A percentile compares a stretch with the other conserved stretches of the same genome.
These are phyloP conservation scores for Citeromyces nyonsensis DNA, from an alignment of 805 yeast species.

Conservation along the genomic window DNA sequence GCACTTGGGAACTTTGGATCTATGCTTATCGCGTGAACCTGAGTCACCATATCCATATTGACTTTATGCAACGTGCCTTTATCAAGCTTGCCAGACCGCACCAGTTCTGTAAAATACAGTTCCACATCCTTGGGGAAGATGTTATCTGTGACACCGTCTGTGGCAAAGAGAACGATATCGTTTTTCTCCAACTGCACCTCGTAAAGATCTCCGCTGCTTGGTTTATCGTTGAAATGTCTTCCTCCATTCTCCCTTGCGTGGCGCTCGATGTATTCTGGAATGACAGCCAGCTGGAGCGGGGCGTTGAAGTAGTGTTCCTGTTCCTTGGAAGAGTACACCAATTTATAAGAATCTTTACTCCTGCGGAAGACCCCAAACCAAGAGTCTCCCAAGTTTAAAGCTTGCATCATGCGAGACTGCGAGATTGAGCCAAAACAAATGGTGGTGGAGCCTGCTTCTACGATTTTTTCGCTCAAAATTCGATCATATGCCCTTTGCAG, in stretches of 20 bases:
- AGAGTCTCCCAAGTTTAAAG: slow-evolving; percentile 86
- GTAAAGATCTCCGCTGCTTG: slow-evolving; percentile 53
- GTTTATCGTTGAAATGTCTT: slow-evolving; percentile 56
- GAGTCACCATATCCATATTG: slow-evolving; percentile 40
- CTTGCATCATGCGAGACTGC: slow-evolving; percentile 31
- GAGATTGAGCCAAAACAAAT: slow-evolving; percentile 70
- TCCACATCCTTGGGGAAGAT: slow-evolving; percentile 60
- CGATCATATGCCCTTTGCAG: slow-evolving; percentile 40
- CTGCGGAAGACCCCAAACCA: slow-evolving; percentile 79
- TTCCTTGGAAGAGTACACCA: slow-evolving; percentile 52
- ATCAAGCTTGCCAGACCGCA: slow-evolving; percentile 1
- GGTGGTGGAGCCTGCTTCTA: slow-evolving; percentile 87
- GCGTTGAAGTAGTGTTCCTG: slow-evolving; percentile 86
- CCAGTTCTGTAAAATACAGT: slow-evolving; percentile 41
- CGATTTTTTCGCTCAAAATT: slow-evolving; percentile 37
- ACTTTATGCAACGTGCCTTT: slow-evolving; percentile 19
- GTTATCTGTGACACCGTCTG: slow-evolving; percentile 91
- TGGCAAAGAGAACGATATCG: slow-evolving; percentile 74
- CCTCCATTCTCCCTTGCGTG: slow-evolving; percentile 39
- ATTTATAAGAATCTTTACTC: slow-evolving; percentile 13
- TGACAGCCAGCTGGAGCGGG: slow-evolving; percentile 79
- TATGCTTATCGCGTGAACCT: slow-evolving; percentile 54
- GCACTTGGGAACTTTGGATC: slow-evolving; percentile 71
- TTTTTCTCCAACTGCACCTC: slow-evolving; percentile 47
- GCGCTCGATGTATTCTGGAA: slow-evolving; percentile 45